Conservation (phyloP, 2,329 filamentous ascomycete species). For the Epichloe amarillans region DNA sequence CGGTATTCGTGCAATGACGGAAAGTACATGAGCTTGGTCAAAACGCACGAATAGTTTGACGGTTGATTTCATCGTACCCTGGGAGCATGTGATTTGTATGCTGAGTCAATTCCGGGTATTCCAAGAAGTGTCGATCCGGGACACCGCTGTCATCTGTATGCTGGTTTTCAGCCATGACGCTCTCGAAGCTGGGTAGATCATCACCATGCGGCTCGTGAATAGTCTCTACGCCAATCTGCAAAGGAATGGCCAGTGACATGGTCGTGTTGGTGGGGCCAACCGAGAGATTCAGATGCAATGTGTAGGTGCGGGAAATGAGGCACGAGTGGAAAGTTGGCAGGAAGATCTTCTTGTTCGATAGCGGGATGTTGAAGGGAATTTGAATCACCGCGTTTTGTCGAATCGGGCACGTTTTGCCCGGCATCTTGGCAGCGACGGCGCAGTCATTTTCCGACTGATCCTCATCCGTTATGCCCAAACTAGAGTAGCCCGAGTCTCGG, state of each 20-base stretch:
- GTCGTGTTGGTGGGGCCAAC: constrained; percentile 28
- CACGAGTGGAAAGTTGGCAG: constrained; percentile 46
- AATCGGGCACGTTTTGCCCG: constrained; percentile 18
- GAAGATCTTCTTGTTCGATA: constrained; percentile 34
- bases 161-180: constrained; percentile 26
- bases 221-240: constrained; percentile 36
- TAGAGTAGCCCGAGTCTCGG: constrained; percentile 42
- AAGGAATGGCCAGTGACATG: constrained; percentile 32
- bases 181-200: constrained; percentile 37
- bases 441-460: constrained; percentile 23
- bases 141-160: constrained; percentile 31
- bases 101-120: constrained; percentile 19
- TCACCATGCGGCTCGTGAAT: constrained; percentile 18
- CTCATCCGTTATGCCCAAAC: constrained; percentile 21
- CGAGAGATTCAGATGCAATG: constrained; percentile 32
- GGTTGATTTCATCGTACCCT: constrained; percentile 23
- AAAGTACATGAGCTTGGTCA: not conserved
- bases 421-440: constrained; percentile 11
- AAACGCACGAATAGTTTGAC: constrained; percentile 12
- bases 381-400: constrained; percentile 29
- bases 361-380: constrained; percentile 35
- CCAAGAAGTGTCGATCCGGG: constrained; percentile 27
- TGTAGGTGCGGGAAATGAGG: constrained; percentile 42
- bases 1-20: not conserved
- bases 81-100: constrained; percentile 24